phyloP scores from a whole-genome alignment of 306 rosid genomes.

The Potentilla sterilis region DNA sequence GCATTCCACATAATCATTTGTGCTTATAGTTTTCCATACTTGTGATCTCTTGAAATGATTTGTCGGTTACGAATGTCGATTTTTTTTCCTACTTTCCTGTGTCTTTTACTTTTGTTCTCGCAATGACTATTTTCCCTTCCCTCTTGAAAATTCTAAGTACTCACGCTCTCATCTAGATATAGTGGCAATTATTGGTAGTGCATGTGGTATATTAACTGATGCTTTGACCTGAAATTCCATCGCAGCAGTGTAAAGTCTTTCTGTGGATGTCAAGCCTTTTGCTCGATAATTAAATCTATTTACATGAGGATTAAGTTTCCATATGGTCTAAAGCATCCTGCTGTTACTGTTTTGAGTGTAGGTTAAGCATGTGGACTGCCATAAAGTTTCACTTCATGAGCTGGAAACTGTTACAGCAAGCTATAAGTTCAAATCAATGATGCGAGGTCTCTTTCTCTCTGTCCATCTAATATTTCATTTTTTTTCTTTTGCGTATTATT shows the following conservation, averaged over 20 bases:
- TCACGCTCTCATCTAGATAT: background rate
- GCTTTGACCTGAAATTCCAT: background rate
- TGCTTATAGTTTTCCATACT: conserved; percentile 3
- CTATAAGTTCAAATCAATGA: conserved; percentile 87
- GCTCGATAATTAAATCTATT: background rate
- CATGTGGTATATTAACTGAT: background rate
- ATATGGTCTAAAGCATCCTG: background rate
- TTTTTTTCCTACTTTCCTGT: background rate
- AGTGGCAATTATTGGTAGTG: background rate
- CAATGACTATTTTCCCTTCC: background rate
- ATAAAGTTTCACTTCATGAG: conserved; percentile 60
- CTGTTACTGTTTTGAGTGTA: conserved; percentile 27
- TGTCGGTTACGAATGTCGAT: background rate
- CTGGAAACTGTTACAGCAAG: conserved; percentile 71
- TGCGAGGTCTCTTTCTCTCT: conserved; percentile 69
- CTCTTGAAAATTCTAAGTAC: background rate
- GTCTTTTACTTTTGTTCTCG: background rate
- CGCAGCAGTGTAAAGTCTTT: background rate
- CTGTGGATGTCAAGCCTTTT: background rate
- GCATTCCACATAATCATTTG: conserved; percentile 1
- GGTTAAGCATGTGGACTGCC: conserved; percentile 85
- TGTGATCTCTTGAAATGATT: background rate
- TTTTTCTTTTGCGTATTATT: background rate
- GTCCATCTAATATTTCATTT: background rate
- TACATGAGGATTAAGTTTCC: background rate